These are phyloP conservation scores for Aspergillus fumigatus DNA, from an alignment of 2,329 filamentous ascomycete genomes.

Conservation along the genomic window DNA sequence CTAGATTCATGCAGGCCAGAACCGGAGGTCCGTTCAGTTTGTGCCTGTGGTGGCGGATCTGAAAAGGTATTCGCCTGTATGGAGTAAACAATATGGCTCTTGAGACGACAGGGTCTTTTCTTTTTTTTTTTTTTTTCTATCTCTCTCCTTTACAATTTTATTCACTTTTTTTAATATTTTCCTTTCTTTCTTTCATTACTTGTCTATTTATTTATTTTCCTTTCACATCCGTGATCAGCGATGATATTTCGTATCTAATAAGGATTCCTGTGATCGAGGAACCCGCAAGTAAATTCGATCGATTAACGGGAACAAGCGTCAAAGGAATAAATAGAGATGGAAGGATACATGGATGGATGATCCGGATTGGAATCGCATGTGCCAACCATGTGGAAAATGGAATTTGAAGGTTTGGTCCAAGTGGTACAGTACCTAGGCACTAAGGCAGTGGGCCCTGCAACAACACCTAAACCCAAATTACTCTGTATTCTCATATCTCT, in stretches of 20 bases:
- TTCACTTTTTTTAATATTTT: neutral
- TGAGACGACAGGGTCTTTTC: neutral
- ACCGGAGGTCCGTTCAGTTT: neutral
- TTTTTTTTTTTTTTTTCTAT: neutral
- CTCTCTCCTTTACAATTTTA: too few species aligned
- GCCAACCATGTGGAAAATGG: slow-evolving; percentile 29
- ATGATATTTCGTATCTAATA: neutral
- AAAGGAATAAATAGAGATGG: neutral
- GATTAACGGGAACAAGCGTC: neutral
- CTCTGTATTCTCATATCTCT: neutral
- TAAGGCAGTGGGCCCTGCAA: neutral
- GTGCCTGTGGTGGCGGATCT: neutral
- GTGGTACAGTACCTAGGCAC: neutral
- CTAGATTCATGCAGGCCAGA: neutral
- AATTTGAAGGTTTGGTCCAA: too few species aligned
- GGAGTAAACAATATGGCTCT: neutral
- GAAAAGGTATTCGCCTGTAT: neutral
- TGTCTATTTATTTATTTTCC: neutral
- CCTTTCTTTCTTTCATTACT: neutral
- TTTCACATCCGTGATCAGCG: neutral
- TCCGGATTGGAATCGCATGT: slow-evolving; percentile 21
- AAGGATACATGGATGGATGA: neutral
- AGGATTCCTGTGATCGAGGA: neutral
- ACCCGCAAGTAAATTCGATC: neutral
- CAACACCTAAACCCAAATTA: neutral